Conservation (phyloP, 768 basidiomycete genomes). For the Tricholoma matsutake region DNA sequence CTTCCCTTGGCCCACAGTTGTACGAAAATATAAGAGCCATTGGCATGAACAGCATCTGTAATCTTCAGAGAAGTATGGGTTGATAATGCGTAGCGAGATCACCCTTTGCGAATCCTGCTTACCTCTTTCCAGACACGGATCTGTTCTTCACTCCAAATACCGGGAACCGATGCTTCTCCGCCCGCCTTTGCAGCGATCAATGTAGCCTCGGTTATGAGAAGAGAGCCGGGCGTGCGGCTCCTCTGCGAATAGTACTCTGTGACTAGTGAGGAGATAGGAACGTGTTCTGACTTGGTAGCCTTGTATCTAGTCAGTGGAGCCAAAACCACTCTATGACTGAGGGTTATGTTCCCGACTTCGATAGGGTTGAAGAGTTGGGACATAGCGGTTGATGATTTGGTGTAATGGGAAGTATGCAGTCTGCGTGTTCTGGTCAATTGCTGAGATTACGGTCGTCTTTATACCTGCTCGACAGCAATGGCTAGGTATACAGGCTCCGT, state of each 20-base stretch:
- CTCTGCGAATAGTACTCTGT: slow-evolving; percentile 38
- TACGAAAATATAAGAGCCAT: slow-evolving; percentile 44
- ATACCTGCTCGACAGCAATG: neutral
- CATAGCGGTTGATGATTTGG: neutral
- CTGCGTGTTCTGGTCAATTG: too few species aligned
- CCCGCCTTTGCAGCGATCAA: slow-evolving; percentile 46
- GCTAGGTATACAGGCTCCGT: too few species aligned
- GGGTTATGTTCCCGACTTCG: neutral
- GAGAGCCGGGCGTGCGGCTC: slow-evolving; percentile 33
- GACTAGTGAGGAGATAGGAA: slow-evolving; percentile 27
- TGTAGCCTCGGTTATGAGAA: slow-evolving; percentile 46
- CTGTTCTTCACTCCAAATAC: slow-evolving; percentile 64
- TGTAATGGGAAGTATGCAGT: too few species aligned
- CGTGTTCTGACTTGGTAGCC: slow-evolving; percentile 14
- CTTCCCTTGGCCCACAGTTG: slow-evolving; percentile 62
- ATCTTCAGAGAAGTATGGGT: slow-evolving; percentile 32
- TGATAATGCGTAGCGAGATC: neutral
- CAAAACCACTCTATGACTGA: neutral
- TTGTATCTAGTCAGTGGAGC: neutral
- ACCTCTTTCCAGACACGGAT: slow-evolving; percentile 54
- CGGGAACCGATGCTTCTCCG: slow-evolving; percentile 51
- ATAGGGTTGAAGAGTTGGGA: neutral
- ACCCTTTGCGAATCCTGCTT: slow-evolving; percentile 10
- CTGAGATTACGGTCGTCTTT: too few species aligned
- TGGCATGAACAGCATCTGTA: slow-evolving; percentile 52